These are phyloP conservation scores for Lathyrus sativus DNA, from an alignment of 306 rosid species.

Conservation along the genomic window DNA sequence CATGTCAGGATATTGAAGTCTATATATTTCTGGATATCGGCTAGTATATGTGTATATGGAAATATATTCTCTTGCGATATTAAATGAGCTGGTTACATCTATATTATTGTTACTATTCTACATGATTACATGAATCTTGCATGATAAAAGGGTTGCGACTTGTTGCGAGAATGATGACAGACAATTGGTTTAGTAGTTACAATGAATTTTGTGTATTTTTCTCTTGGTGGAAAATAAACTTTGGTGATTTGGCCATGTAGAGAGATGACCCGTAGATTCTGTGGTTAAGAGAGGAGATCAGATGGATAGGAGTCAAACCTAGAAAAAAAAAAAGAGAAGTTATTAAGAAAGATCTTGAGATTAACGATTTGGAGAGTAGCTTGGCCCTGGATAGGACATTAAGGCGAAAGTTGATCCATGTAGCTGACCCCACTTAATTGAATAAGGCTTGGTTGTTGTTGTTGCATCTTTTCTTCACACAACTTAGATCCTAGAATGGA, in stretches of 20 bases:
- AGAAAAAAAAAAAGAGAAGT: too few species aligned
- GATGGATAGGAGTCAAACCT: too few species aligned
- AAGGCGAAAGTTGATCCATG: too few species aligned
- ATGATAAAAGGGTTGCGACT: neutral
- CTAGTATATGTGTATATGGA: too few species aligned
- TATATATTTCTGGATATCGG: neutral
- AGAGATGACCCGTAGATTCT: too few species aligned
- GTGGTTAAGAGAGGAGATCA: too few species aligned
- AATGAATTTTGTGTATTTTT: neutral
- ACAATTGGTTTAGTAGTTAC: neutral
- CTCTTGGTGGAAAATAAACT: neutral
- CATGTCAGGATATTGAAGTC: neutral
- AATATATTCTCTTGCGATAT: neutral
- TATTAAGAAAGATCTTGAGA: too few species aligned
- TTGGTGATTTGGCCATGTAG: too few species aligned
- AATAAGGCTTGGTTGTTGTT: too few species aligned
- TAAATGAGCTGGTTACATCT: neutral
- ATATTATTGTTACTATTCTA: neutral
- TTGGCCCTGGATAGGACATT: too few species aligned
- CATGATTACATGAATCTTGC: neutral
- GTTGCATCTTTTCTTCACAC: slow-evolving; percentile 8
- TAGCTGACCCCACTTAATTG: too few species aligned
- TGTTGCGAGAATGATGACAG: neutral
- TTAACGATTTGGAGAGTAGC: too few species aligned
- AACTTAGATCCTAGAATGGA: neutral